Conservation (phyloP, 176 grass and related monocot species). For the Triticum monococcum region DNA sequence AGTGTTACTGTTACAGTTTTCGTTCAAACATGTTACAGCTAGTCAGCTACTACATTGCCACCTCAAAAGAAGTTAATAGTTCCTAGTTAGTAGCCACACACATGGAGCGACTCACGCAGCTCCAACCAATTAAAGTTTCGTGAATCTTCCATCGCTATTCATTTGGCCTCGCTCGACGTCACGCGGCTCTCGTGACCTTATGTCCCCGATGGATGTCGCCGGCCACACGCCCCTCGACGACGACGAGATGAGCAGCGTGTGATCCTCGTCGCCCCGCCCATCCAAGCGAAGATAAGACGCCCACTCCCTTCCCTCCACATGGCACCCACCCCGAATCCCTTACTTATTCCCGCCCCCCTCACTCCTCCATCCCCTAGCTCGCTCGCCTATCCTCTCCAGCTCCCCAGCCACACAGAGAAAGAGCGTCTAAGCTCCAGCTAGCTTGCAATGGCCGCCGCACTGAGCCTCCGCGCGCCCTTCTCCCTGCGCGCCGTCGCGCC, state of each 20-base stretch:
- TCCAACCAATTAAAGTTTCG: background rate
- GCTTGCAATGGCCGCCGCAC: slow-evolving; percentile 38
- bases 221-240: slow-evolving; percentile 3
- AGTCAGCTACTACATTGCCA: too few relatives aligned
- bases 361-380: background rate
- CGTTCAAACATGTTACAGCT: too few relatives aligned
- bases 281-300: slow-evolving; percentile 37
- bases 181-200: background rate
- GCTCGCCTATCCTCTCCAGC: background rate
- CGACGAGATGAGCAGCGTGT: slow-evolving; percentile 46
- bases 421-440: background rate
- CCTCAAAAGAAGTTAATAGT: too few relatives aligned
- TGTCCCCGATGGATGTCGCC: slow-evolving; percentile 1
- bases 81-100: background rate
- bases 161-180: background rate
- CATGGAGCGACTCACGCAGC: background rate
- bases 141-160: background rate
- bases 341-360: slow-evolving; percentile 18
- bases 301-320: slow-evolving; percentile 38
- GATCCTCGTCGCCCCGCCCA: slow-evolving; percentile 35
- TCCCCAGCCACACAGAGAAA: background rate
- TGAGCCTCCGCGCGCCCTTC: slow-evolving; percentile 47
- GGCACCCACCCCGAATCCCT: background rate
- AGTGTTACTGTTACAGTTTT: too few relatives aligned
- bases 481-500: slow-evolving; percentile 2